Evolutionary conservation across 345 rosid species (phyloP).

Genomic region (Ceriops zippeliana): DNA sequence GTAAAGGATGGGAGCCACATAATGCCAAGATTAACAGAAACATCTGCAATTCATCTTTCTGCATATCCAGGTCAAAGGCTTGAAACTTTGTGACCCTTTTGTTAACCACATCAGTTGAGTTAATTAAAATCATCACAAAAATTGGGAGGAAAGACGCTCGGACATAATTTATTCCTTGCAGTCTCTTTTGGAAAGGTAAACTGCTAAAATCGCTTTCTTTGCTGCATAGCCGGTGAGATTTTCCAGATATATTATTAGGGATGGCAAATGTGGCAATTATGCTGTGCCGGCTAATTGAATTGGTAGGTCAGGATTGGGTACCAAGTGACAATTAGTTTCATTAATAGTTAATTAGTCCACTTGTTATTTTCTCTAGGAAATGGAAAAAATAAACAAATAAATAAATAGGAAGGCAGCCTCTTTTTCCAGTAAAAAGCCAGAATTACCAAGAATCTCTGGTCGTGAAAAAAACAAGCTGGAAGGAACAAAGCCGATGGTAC

Average conservation of each 20-base stretch:
- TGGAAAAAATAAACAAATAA: not conserved
- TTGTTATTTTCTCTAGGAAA: not conserved
- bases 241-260: not conserved
- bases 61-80: not conserved
- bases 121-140: too few relatives aligned
- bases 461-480: constrained; percentile 13
- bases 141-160: too few relatives aligned
- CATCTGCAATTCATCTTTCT: not conserved
- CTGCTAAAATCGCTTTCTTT: too few relatives aligned
- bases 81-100: too few relatives aligned
- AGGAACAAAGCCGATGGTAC: constrained; percentile 3
- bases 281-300: constrained; percentile 7
- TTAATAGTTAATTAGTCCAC: not conserved
- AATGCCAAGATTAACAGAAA: not conserved
- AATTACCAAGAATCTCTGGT: constrained; percentile 10
- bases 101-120: too few relatives aligned
- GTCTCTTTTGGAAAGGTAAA: too few relatives aligned
- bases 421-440: not conserved
- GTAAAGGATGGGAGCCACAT: not conserved
- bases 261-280: not conserved
- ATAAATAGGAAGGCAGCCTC: not conserved
- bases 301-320: too few relatives aligned
- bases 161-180: too few relatives aligned
- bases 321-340: too few relatives aligned
- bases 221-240: too few relatives aligned